Evolutionary conservation across 75 land plant species (phyloP).

Genomic region (Selaginella tamariscina): DNA sequence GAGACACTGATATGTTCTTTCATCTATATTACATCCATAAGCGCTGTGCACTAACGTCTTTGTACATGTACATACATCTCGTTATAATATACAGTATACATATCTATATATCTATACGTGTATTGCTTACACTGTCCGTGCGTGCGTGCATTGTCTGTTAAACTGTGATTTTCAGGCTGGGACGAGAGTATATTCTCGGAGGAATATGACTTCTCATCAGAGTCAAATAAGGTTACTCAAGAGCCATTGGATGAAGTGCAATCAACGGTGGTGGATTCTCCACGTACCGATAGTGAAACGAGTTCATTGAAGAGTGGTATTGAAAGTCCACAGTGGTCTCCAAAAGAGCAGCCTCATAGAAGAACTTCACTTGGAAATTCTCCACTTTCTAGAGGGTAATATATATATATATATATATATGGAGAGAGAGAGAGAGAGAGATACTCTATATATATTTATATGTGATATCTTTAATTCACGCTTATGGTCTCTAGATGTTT

Average conservation of each 20-base stretch:
- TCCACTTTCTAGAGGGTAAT: constrained; percentile 6
- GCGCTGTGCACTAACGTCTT: too few relatives aligned
- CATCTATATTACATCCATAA: too few relatives aligned
- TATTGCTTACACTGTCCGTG: too few relatives aligned
- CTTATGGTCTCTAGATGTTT: neutral
- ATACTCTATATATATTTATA: neutral
- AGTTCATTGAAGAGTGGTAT: constrained; percentile 31
- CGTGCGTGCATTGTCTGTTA: constrained; percentile 17
- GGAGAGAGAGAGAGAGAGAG: too few relatives aligned
- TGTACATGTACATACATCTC: too few relatives aligned
- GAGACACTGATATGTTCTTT: too few relatives aligned
- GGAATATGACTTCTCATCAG: constrained; percentile 23
- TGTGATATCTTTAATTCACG: neutral
- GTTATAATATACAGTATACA: too few relatives aligned
- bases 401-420: neutral
- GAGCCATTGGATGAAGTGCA: constrained; percentile 16
- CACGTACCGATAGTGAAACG: constrained; percentile 31
- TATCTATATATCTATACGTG: too few relatives aligned
- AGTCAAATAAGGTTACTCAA: constrained; percentile 21
- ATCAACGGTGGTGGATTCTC: constrained; percentile 32
- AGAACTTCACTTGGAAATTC: constrained; percentile 27
- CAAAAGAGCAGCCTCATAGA: constrained; percentile 15
- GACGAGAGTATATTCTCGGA: constrained; percentile 18
- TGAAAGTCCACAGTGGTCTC: constrained; percentile 37
- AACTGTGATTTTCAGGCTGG: constrained; percentile 26